These are phyloP conservation scores for Infundibulicybe gibba DNA, from an alignment of 768 basidiomycete species.

Conservation along the genomic window DNA sequence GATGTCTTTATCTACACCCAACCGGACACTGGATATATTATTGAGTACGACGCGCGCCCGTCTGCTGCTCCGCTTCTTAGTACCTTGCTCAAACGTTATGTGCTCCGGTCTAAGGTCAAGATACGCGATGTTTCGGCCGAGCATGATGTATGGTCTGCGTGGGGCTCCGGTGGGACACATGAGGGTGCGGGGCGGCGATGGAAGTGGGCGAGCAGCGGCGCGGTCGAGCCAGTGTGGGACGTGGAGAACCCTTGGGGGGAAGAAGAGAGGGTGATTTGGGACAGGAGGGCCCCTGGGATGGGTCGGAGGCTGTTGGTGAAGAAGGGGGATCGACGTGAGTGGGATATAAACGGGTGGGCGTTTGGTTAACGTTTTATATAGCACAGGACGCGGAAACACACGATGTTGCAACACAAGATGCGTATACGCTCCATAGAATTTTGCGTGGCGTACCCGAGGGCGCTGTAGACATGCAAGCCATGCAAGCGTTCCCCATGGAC, in stretches of 20 bases:
- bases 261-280: conserved; percentile 46
- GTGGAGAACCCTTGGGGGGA: conserved; percentile 59
- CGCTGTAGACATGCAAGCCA: conserved; percentile 64
- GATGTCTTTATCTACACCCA: conserved; percentile 83
- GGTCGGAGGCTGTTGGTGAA: conserved; percentile 67
- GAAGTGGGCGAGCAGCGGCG: conserved; percentile 65
- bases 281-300: conserved; percentile 75
- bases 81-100: conserved; percentile 74
- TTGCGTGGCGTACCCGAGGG: conserved; percentile 89
- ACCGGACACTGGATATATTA: conserved; percentile 49
- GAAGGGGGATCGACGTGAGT: conserved; percentile 73
- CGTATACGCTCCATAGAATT: conserved; percentile 78
- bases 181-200: conserved; percentile 33
- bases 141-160: conserved; percentile 80
- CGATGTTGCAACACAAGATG: conserved; percentile 46
- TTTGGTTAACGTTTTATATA: conserved; percentile 16
- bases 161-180: conserved; percentile 43
- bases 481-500: conserved; percentile 88
- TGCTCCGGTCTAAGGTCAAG: conserved; percentile 87
- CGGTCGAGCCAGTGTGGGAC: conserved; percentile 74
- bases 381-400: conserved; percentile 55
- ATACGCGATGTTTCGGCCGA: conserved; percentile 74
- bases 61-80: conserved; percentile 61
- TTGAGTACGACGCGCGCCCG: conserved; percentile 67
- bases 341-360: not conserved